Conservation (phyloP, 768 basidiomycete species). For the Lentinula lateritia region DNA sequence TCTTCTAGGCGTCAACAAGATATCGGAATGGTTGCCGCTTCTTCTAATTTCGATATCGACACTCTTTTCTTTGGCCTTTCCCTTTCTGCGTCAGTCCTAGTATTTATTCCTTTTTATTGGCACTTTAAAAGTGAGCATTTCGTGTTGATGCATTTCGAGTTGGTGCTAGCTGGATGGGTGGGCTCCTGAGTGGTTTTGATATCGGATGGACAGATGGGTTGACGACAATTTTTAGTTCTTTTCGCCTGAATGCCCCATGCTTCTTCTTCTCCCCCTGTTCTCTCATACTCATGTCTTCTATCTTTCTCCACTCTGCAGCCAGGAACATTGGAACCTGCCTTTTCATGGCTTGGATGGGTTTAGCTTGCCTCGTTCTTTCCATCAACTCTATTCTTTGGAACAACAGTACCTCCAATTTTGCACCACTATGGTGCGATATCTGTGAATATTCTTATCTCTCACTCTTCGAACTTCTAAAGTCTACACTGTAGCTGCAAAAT, state of each 20-base stretch:
- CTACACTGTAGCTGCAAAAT: background rate
- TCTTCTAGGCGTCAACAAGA: background rate
- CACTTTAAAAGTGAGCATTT: constrained; percentile 3
- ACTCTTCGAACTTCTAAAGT: background rate
- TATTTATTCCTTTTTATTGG: constrained; percentile 6
- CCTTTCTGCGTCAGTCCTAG: background rate
- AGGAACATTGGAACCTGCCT: constrained; percentile 6
- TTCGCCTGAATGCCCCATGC: background rate
- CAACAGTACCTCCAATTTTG: background rate
- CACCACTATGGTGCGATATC: constrained; percentile 4
- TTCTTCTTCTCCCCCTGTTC: background rate
- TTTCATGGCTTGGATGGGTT: constrained; percentile 4
- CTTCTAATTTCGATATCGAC: background rate
- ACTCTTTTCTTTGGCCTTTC: constrained; percentile 6
- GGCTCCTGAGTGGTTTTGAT: background rate
- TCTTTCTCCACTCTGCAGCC: background rate
- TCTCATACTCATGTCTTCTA: background rate
- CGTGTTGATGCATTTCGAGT: background rate
- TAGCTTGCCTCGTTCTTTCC: constrained; percentile 1
- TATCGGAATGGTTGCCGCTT: background rate
- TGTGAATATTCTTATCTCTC: background rate
- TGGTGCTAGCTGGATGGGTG: background rate
- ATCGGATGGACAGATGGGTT: background rate
- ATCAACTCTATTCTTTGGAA: constrained; percentile 4
- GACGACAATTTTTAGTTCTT: background rate